Evolutionary conservation across 2,329 filamentous ascomycete species (phyloP).

Genomic region (Cercospora janseana): DNA sequence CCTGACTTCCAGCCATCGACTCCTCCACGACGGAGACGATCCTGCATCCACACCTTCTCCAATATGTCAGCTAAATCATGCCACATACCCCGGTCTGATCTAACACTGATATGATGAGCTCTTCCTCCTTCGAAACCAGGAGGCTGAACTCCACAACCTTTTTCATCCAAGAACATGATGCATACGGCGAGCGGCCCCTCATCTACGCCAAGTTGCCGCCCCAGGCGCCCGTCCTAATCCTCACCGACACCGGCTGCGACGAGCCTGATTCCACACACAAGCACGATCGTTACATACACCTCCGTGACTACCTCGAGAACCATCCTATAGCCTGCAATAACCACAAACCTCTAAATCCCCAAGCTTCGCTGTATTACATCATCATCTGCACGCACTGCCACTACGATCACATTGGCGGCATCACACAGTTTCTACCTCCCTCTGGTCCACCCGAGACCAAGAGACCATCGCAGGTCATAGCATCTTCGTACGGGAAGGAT

Average conservation of each 20-base stretch:
- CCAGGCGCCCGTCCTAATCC: conserved; percentile 36
- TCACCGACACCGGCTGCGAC: conserved; percentile 51
- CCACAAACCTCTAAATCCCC: conserved; percentile 41
- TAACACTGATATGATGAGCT: too few relatives aligned
- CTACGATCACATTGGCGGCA: conserved; percentile 44
- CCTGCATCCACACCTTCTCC: too few relatives aligned
- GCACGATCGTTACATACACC: conserved; percentile 34
- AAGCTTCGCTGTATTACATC: conserved; percentile 37
- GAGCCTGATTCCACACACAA: conserved; percentile 34
- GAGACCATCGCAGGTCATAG: conserved; percentile 36
- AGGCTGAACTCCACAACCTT: conserved; percentile 47
- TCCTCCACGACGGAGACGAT: too few relatives aligned
- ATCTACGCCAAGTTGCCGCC: conserved; percentile 49
- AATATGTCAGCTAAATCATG: too few relatives aligned
- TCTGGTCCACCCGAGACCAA: conserved; percentile 8
- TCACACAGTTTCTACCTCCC: conserved; percentile 38
- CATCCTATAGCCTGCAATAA: conserved; percentile 40
- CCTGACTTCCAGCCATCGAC: too few relatives aligned
- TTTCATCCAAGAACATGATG: conserved; percentile 46
- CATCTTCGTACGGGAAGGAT: conserved; percentile 38
- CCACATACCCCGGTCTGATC: too few relatives aligned
- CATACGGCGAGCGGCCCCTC: conserved; percentile 45
- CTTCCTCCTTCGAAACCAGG: conserved; percentile 37
- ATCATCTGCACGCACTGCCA: conserved; percentile 51
- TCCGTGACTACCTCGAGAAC: conserved; percentile 46